Evolutionary conservation across 768 basidiomycete species (phyloP).

Genomic region (Suillus subaureus): DNA sequence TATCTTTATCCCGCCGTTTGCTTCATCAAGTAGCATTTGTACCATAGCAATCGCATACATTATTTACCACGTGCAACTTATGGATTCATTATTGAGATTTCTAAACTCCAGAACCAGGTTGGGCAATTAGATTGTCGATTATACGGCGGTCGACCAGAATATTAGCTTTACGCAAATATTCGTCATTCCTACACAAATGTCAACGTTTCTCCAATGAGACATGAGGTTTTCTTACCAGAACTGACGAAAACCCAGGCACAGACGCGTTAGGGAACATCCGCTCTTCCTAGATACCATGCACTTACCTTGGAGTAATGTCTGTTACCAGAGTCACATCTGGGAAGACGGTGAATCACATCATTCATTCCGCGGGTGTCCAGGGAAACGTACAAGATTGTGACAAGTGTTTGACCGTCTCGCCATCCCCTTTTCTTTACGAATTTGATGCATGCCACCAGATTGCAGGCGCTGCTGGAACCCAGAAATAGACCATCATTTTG

Average conservation of each 20-base stretch:
- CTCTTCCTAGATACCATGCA: conserved; percentile 1
- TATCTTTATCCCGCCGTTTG: conserved; percentile 10
- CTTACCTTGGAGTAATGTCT: conserved; percentile 88
- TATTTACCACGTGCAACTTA: conserved; percentile 14
- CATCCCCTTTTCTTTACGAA: conserved; percentile 71
- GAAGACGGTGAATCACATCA: neutral
- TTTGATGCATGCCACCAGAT: conserved; percentile 89
- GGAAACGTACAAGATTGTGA: conserved; percentile 77
- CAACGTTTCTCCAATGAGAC: conserved; percentile 1
- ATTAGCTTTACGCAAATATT: conserved; percentile 44
- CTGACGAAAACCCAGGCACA: conserved; percentile 22
- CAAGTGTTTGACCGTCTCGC: conserved; percentile 69
- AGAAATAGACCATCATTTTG: conserved; percentile 90
- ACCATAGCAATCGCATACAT: conserved; percentile 29
- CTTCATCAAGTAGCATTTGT: conserved; percentile 25
- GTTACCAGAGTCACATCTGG: conserved; percentile 85
- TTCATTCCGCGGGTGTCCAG: neutral
- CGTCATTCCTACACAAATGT: conserved; percentile 47
- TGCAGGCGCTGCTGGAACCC: conserved; percentile 95
- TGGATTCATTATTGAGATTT: conserved; percentile 13
- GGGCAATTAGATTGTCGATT: conserved; percentile 40
- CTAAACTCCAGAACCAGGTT: conserved; percentile 13
- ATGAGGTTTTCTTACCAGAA: conserved; percentile 47
- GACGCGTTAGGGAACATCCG: neutral
- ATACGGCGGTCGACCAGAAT: conserved; percentile 45